Evolutionary conservation across 352 stramenopile species (phyloP).

Genomic region (Phytophthora multivora): DNA sequence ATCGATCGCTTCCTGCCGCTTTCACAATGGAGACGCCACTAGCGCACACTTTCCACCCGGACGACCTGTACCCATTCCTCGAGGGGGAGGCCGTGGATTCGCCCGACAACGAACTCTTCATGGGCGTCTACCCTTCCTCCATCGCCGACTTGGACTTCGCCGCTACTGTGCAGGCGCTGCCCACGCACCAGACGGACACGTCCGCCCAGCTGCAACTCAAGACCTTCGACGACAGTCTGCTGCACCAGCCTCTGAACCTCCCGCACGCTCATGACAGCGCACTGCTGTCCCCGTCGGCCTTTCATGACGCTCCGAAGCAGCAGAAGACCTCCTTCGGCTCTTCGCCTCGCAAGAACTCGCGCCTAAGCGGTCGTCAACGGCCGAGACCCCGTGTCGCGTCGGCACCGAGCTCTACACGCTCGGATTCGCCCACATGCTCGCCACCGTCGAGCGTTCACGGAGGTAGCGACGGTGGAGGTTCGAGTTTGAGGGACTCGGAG

Average conservation of each 20-base stretch:
- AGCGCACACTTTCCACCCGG: conserved; percentile 60
- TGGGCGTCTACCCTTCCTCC: conserved; percentile 61
- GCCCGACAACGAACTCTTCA: conserved; percentile 57
- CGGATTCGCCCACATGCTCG: conserved; percentile 47
- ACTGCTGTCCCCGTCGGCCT: conserved; percentile 23
- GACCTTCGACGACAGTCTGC: conserved; percentile 13
- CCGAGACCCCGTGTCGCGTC: conserved; percentile 9
- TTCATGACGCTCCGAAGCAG: conserved; percentile 17
- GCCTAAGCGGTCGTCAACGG: conserved; percentile 3
- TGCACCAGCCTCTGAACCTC: conserved; percentile 35
- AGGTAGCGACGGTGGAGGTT: conserved; percentile 33
- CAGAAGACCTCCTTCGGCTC: conserved; percentile 26
- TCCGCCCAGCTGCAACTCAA: conserved; percentile 22
- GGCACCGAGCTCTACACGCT: conserved; percentile 26
- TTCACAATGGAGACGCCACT: conserved; percentile 37
- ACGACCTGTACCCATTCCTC: conserved; percentile 71
- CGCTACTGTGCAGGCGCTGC: conserved; percentile 56
- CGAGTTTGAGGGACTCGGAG: conserved; percentile 58
- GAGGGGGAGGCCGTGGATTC: conserved; percentile 35
- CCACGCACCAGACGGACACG: conserved; percentile 33
- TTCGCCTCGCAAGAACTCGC: conserved; percentile 10
- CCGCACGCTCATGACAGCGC: conserved; percentile 18
- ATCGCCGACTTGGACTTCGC: conserved; percentile 72
- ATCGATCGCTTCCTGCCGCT: neutral
- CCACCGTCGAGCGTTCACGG: conserved; percentile 47